These are phyloP conservation scores for Leccinum subspadiceum DNA, from an alignment of 1,284 basidiomycete genomes.

Conservation along the genomic window DNA sequence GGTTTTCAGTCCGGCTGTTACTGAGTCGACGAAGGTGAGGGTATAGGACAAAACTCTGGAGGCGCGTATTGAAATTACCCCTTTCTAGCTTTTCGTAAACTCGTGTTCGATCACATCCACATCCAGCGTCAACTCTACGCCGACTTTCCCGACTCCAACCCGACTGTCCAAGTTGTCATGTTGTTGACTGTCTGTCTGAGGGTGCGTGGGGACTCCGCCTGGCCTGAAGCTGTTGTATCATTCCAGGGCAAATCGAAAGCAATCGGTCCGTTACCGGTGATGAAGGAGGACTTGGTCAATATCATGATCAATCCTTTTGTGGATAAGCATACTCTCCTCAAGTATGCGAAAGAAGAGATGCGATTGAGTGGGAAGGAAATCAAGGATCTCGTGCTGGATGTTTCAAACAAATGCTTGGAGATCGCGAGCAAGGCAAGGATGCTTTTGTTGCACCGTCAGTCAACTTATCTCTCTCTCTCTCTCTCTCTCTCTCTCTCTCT, in stretches of 20 bases:
- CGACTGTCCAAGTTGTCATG: conserved; percentile 62
- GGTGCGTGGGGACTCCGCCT: conserved; percentile 36
- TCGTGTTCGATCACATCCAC: conserved; percentile 59
- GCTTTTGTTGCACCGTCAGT: conserved; percentile 1
- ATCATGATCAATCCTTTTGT: conserved; percentile 68
- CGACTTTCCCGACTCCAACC: conserved; percentile 62
- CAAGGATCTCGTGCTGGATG: conserved; percentile 48
- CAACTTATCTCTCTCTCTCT: conserved; percentile 17
- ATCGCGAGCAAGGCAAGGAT: conserved; percentile 59
- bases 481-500: background rate
- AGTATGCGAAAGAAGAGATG: conserved; percentile 49
- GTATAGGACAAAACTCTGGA: background rate
- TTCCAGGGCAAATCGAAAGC: conserved; percentile 45
- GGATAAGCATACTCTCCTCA: conserved; percentile 53
- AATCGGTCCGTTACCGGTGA: conserved; percentile 53
- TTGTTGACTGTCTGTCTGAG: conserved; percentile 54
- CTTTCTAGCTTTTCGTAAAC: conserved; percentile 57
- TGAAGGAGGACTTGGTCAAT: conserved; percentile 55
- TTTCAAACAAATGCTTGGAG: conserved; percentile 55
- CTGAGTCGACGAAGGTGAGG: conserved; percentile 60
- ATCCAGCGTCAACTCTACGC: conserved; percentile 52
- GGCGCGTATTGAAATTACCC: conserved; percentile 3
- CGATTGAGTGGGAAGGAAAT: conserved; percentile 43
- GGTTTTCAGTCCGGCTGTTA: conserved; percentile 47
- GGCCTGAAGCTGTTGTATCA: conserved; percentile 31